A percentile compares a stretch with the other conserved stretches of the same genome.
Evolutionary conservation across 108 stramenopile species (phyloP).

Genomic region (Pseudonitzschia multiseries): DNA sequence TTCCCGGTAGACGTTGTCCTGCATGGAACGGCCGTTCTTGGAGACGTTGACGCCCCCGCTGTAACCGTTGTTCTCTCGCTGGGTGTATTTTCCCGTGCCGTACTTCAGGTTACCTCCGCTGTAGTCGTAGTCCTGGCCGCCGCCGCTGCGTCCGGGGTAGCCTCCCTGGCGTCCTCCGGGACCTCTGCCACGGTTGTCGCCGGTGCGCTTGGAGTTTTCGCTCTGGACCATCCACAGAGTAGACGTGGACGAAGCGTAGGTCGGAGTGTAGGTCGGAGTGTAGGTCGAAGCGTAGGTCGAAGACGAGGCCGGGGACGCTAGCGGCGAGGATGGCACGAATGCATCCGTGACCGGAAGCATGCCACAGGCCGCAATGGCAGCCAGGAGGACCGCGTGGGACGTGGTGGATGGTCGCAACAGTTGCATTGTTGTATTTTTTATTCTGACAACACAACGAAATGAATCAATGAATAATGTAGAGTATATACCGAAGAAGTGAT

Average conservation of each 20-base stretch:
- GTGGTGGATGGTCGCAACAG: not conserved
- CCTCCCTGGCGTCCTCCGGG: not conserved
- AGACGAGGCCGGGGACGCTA: not conserved
- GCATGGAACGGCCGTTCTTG: constrained; percentile 21
- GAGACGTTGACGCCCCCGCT: constrained; percentile 15
- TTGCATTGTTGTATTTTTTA: not conserved
- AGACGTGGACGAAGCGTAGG: too few species aligned
- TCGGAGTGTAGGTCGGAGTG: too few species aligned
- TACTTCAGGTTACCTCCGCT: constrained; percentile 10
- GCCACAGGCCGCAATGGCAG: not conserved
- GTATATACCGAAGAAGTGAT: too few species aligned
- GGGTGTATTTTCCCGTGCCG: constrained; percentile 16
- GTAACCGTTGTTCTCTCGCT: constrained; percentile 16
- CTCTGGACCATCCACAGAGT: not conserved
- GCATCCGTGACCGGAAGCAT: not conserved
- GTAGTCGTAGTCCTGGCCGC: constrained; percentile 16
- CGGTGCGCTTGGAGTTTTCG: constrained; percentile 10
- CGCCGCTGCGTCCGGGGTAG: not conserved
- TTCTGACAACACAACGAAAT: too few species aligned
- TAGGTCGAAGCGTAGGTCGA: too few species aligned
- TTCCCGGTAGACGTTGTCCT: constrained; percentile 2
- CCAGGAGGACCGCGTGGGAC: not conserved
- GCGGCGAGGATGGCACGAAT: not conserved
- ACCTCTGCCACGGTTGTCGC: not conserved
- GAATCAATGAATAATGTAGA: too few species aligned